Conservation (phyloP, 78 protist genomes). For the Dictyostelium citrinum region DNA sequence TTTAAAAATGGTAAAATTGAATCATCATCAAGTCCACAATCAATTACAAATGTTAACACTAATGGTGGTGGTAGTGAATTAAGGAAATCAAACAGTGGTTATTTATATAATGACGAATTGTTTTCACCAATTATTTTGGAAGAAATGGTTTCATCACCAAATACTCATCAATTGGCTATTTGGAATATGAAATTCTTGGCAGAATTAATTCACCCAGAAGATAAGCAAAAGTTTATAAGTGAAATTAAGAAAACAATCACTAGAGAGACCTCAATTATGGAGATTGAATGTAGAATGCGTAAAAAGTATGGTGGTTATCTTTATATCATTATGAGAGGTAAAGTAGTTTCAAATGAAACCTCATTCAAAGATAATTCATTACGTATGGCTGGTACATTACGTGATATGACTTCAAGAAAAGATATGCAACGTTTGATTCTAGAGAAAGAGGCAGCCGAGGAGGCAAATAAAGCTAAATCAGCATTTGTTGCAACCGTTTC, state of each 20-base stretch:
- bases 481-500: conserved; percentile 63
- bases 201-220: conserved; percentile 59
- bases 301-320: conserved; percentile 58
- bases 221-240: conserved; percentile 25
- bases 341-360: conserved; percentile 34
- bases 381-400: conserved; percentile 68
- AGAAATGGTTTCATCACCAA: conserved; percentile 12
- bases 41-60: not conserved
- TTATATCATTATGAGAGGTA: conserved; percentile 66
- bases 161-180: conserved; percentile 67
- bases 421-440: conserved; percentile 48
- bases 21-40: not conserved
- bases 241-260: conserved; percentile 41
- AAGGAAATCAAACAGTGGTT: not conserved
- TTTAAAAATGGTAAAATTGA: not conserved
- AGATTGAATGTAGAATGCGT: conserved; percentile 62
- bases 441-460: conserved; percentile 68
- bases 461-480: conserved; percentile 63
- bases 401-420: conserved; percentile 49
- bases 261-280: conserved; percentile 33
- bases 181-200: conserved; percentile 57
- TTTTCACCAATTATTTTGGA: conserved; percentile 47
- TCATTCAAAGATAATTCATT: conserved; percentile 2
- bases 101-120: conserved; percentile 20
- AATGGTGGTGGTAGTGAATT: not conserved